Evolutionary conservation across 495 filamentous ascomycete species (phyloP), one percentile per base, ranked within the genome.

Genomic region (Echria macrotheca): DNA sequence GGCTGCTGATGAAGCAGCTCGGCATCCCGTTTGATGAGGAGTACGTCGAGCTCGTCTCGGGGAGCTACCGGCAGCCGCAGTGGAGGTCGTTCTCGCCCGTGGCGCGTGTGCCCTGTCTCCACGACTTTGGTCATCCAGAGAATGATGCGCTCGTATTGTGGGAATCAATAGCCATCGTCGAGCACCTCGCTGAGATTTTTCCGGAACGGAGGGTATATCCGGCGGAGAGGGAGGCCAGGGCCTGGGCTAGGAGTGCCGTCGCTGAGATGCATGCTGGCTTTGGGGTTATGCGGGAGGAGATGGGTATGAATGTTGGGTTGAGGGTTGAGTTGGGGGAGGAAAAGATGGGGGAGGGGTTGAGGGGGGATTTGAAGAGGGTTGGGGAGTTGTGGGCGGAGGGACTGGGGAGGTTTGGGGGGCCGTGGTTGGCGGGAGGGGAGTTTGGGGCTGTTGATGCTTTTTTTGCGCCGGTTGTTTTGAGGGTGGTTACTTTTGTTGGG

Each of bases 201-300:
- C 73, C 74, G 0, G 53, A 68, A 7, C 60, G 68, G 9, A 29
- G 42, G 25, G 62, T 77, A 3, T 80, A 74, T 68, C 79, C 79
- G 0, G 26, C 55, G 18, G 72, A 72, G 45, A 48, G 47, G 8
- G 53, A 52, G 8, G 66, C 79, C 7, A 61, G 76, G 48, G 75
- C 75, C 1, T 61, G 76, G 11, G 77, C 78, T 5, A 66, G 76
- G 26, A 67, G 65, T 15, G 74, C 74, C 4, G 66, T 64, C 2
- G 72, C 76, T 0, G 68, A 78, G 59, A 82, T 81, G 77, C 76
- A 80, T 53, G 70, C 78, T 1, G 66, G 71, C 19, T 82, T 82
- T 56, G 22, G 24, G 1, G 55, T 61, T 0, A 22, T 80, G 5
- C 68, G 79, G 11, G 60, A 67, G 38, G 65, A 65, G 7, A 76